These are phyloP conservation scores for Fistulina hepatica DNA, from an alignment of 1,284 basidiomycete species.

Conservation along the genomic window DNA sequence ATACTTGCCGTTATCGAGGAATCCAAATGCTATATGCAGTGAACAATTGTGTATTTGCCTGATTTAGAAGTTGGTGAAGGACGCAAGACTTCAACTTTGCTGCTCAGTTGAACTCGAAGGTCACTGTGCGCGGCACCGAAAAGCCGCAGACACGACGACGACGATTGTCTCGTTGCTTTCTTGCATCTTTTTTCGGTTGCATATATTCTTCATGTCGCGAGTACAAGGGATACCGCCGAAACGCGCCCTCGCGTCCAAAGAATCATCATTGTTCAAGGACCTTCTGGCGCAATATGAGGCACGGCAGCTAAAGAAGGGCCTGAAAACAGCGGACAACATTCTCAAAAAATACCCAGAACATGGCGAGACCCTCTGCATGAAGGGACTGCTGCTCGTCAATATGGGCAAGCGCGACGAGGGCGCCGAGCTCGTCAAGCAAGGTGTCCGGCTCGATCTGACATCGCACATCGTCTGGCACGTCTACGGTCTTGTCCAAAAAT, in stretches of 20 bases:
- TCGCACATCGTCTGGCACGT: constrained; percentile 99
- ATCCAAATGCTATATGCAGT: no score
- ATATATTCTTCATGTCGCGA: no score
- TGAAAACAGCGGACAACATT: constrained; percentile 89
- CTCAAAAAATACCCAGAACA: constrained; percentile 94
- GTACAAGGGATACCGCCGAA: no score
- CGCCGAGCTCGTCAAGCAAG: constrained; percentile 79
- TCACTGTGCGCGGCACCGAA: no score
- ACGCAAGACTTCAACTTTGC: no score
- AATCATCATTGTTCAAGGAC: constrained; percentile 81
- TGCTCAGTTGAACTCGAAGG: no score
- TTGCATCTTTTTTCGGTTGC: no score
- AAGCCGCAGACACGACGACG: no score
- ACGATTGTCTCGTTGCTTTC: no score
- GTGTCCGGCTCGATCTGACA: constrained; percentile 78
- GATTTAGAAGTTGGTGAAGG: no score
- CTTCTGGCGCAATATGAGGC: constrained; percentile 87
- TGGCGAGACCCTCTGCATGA: constrained; percentile 93
- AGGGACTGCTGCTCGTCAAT: constrained; percentile 79
- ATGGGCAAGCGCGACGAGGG: constrained; percentile 81
- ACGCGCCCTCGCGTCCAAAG: constrained; percentile 67
- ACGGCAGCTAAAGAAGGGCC: constrained; percentile 81
- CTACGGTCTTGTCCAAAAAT: constrained; percentile 86
- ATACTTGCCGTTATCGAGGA: no score
- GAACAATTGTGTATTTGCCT: no score